phyloP scores from a whole-genome alignment of 1,284 basidiomycete genomes.

The Naganishia liquefaciens region DNA sequence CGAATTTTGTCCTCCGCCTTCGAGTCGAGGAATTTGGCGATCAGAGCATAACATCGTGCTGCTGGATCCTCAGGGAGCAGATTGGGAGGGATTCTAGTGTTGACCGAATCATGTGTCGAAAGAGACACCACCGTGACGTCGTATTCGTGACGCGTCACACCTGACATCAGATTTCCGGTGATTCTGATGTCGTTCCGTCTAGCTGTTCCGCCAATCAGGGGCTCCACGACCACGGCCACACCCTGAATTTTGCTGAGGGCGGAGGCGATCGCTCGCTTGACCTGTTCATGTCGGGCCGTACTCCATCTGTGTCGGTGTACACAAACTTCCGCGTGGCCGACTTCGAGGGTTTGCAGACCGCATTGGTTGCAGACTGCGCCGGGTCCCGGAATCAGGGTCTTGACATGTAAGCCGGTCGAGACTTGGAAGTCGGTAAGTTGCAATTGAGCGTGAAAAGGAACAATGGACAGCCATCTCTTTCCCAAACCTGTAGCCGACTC shows the following conservation, averaged over 20 bases:
- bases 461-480: too few species aligned
- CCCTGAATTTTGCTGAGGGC: too few species aligned
- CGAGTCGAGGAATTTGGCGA: not conserved
- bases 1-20: not conserved
- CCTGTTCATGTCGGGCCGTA: not conserved
- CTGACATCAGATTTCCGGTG: too few species aligned
- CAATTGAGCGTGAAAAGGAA: not conserved
- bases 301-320: not conserved
- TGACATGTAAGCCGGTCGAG: conserved; percentile 3
- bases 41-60: conserved; percentile 2
- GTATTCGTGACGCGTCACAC: too few species aligned
- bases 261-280: conserved; percentile 1
- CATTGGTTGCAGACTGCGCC: too few species aligned
- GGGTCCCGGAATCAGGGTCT: too few species aligned
- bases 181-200: not conserved
- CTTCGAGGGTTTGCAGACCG: not conserved
- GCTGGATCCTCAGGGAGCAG: not conserved
- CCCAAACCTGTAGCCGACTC: too few species aligned
- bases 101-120: not conserved
- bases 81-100: not conserved
- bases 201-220: too few species aligned
- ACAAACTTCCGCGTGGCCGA: conserved; percentile 14
- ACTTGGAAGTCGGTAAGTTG: conserved; percentile 16
- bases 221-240: too few species aligned
- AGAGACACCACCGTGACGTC: conserved; percentile 5